phyloP scores from a whole-genome alignment of 2,329 filamentous ascomycete genomes.

The Penicillium sp. region DNA sequence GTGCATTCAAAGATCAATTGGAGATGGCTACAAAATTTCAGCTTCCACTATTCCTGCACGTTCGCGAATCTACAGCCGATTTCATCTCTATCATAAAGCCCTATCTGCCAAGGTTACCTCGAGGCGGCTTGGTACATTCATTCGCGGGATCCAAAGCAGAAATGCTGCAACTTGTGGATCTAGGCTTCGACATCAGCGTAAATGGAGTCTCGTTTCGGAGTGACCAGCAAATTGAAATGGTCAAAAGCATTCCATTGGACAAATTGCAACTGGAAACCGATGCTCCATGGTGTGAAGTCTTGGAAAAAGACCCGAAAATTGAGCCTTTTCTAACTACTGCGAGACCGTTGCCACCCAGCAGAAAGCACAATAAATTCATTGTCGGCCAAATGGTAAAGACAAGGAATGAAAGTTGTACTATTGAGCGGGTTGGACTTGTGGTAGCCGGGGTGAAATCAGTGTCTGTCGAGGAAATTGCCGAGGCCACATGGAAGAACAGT shows the following conservation, averaged over 20 bases:
- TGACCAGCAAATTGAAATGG: conserved; percentile 48
- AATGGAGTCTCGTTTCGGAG: conserved; percentile 55
- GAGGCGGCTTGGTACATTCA: conserved; percentile 76
- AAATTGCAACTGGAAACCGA: conserved; percentile 54
- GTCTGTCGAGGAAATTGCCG: conserved; percentile 48
- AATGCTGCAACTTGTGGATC: conserved; percentile 43
- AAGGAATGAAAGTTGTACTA: conserved; percentile 55
- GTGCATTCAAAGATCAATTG: conserved; percentile 48
- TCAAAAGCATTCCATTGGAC: conserved; percentile 45
- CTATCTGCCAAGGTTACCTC: conserved; percentile 44
- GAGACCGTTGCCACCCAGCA: conserved; percentile 43
- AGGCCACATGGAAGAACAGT: conserved; percentile 46
- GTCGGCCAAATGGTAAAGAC: conserved; percentile 52
- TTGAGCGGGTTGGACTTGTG: conserved; percentile 52
- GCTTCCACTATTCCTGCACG: conserved; percentile 41
- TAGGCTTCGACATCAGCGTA: conserved; percentile 53
- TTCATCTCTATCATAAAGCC: conserved; percentile 48
- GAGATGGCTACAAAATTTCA: conserved; percentile 42
- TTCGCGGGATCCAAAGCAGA: conserved; percentile 73
- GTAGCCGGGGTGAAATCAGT: conserved; percentile 55
- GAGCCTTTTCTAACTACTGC: conserved; percentile 47
- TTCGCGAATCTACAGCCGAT: conserved; percentile 49
- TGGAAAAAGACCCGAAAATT: conserved; percentile 43
- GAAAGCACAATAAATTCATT: conserved; percentile 57
- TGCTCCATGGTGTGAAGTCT: conserved; percentile 54